Percentiles rank a stretch among this genome's conserved stretches.
Evolutionary conservation across 2,329 filamentous ascomycete species (phyloP).

Genomic region (Metarhizium sp.): DNA sequence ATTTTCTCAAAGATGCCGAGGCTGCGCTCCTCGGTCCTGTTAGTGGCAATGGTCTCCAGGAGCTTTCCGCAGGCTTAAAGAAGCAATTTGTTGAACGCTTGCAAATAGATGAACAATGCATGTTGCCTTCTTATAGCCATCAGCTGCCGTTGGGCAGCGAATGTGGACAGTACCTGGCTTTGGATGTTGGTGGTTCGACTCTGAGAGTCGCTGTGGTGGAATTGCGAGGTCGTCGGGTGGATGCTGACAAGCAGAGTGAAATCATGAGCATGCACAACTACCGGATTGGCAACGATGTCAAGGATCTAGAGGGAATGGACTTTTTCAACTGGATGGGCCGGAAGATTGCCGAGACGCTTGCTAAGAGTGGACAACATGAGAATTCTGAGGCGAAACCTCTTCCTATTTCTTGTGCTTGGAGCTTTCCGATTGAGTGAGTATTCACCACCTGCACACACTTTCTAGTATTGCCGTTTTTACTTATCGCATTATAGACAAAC

Average conservation of each 20-base stretch:
- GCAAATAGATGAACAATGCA: slow-evolving; percentile 43
- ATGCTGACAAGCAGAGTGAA: slow-evolving; percentile 30
- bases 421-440: slow-evolving; percentile 59
- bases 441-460: neutral
- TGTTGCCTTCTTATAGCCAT: slow-evolving; percentile 59
- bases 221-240: slow-evolving; percentile 36
- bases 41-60: slow-evolving; percentile 32
- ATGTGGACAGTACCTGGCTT: slow-evolving; percentile 48
- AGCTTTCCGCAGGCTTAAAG: slow-evolving; percentile 41
- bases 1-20: slow-evolving; percentile 50
- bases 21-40: slow-evolving; percentile 39
- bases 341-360: slow-evolving; percentile 47
- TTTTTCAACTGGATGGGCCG: slow-evolving; percentile 64
- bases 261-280: slow-evolving; percentile 48
- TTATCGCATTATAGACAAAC: slow-evolving; percentile 44
- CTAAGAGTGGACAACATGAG: slow-evolving; percentile 29
- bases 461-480: slow-evolving; percentile 13
- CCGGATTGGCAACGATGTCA: slow-evolving; percentile 46
- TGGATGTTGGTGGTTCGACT: slow-evolving; percentile 63
- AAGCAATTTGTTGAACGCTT: slow-evolving; percentile 45
- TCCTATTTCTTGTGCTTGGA: slow-evolving; percentile 56
- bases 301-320: slow-evolving; percentile 44
- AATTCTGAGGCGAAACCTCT: slow-evolving; percentile 33
- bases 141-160: slow-evolving; percentile 53
- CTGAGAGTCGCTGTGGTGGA: slow-evolving; percentile 56